Base-by-base conservation (phyloP, 108 stramenopile species). In the Cyclotella distinguenda region DNA sequence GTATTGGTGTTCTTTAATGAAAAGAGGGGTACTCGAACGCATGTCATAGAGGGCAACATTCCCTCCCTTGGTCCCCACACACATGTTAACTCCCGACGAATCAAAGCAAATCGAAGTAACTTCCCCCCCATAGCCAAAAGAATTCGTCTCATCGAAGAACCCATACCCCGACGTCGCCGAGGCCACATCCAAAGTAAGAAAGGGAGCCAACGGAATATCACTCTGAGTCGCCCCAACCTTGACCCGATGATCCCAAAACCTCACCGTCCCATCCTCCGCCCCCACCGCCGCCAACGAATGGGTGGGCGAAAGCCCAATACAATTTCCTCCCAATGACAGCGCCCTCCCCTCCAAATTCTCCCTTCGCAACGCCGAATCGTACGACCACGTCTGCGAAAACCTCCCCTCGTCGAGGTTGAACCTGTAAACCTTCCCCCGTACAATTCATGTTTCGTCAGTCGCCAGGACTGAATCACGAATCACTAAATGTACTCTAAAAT, bases 351-450 rank as follows among this genome's bases (percentile, higher is more conserved):
- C 35, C 79, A 66, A 34, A 64, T 57, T 43, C 66, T 68, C 50
- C 73, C 61, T 42, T 76, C 52, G 70, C 64, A 46, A 60, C 21
- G 60, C 72, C 38, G 86, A 84, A 44, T 77, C 60, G 23, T 74
- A 76, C 36, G 60, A 62, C 73, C 90, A 84, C 7, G 97, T 95
- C 64, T 93, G 88, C 10, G 80, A 78, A 69, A 99, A 99, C 38
- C 92, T 74, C 23, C 99, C 99, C 56, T 91, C 93, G 60, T 99
- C 98, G 30, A 99, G 78, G 68, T 97, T 96, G 36, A 99, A 67
- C 45, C 98, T 68, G 72, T 97, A 98, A 6, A 98, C 67, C 51
- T 96, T 77, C 6, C 80, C 75, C 22, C 48, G n/a, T n/a, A n/a
- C n/a, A n/a, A n/a, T n/a, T n/a, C n/a, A n/a, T n/a, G n/a, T n/a